These are phyloP conservation scores for Guyanaporus albipodus DNA, from an alignment of 768 basidiomycete species.

Conservation along the genomic window DNA sequence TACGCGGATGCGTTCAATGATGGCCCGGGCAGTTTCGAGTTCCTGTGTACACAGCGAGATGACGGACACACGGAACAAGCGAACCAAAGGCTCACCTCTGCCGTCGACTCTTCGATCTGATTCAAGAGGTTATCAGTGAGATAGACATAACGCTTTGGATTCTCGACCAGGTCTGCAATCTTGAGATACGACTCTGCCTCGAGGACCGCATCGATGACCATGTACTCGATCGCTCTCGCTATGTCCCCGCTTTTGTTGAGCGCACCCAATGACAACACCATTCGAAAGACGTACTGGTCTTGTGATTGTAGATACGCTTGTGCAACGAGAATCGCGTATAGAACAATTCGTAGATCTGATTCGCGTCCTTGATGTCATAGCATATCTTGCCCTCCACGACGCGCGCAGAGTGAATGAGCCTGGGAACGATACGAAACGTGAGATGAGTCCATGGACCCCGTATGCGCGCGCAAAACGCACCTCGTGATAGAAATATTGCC, in stretches of 20 bases:
- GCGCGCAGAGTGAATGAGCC: constrained; percentile 69
- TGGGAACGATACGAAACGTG: constrained; percentile 21
- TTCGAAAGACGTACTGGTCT: constrained; percentile 39
- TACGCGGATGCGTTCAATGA: constrained; percentile 56
- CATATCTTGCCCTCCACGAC: constrained; percentile 74
- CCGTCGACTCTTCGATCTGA: constrained; percentile 51
- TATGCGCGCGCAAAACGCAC: constrained; percentile 24
- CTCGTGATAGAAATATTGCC: constrained; percentile 49
- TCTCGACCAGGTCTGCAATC: constrained; percentile 51
- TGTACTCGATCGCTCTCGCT: constrained; percentile 79
- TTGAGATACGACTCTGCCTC: constrained; percentile 61
- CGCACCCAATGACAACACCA: background rate
- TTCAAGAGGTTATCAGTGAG: constrained; percentile 68
- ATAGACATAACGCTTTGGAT: constrained; percentile 57
- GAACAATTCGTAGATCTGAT: constrained; percentile 71
- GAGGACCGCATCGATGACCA: constrained; percentile 79
- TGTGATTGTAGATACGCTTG: constrained; percentile 80
- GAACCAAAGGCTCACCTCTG: constrained; percentile 12
- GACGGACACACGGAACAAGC: no score
- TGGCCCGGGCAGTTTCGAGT: constrained; percentile 51
- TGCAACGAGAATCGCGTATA: constrained; percentile 75
- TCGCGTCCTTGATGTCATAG: constrained; percentile 79
- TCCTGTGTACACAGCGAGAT: constrained; percentile 38
- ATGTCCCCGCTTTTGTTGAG: no score
- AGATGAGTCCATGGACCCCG: background rate